These are phyloP conservation scores for Kockovaella imperatae DNA, from an alignment of 768 basidiomycete species.

Conservation along the genomic window DNA sequence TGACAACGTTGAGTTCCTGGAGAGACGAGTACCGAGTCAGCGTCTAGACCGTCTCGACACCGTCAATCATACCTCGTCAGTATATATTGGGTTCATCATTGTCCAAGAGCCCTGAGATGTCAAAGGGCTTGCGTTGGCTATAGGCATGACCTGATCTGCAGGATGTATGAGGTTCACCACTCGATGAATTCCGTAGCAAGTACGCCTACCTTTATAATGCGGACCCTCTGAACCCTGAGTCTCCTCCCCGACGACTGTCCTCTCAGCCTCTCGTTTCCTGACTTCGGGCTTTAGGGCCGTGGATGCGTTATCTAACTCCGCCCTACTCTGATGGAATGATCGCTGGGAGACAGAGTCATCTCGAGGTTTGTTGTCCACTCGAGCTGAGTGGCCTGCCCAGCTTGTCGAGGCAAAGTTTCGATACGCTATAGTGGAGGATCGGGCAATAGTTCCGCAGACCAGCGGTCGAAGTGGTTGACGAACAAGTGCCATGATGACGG, in stretches of 20 bases:
- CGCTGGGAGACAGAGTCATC: slow-evolving; percentile 4
- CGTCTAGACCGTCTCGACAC: neutral
- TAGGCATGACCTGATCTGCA: slow-evolving; percentile 16
- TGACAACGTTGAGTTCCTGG: slow-evolving; percentile 48
- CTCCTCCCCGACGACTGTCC: slow-evolving; percentile 18
- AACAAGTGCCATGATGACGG: no score
- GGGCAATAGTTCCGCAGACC: no score
- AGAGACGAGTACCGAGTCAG: slow-evolving; percentile 3
- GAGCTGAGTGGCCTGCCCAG: no score
- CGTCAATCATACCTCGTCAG: slow-evolving; percentile 40
- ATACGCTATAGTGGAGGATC: no score
- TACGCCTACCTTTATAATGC: slow-evolving; percentile 38
- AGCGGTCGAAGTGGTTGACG: no score
- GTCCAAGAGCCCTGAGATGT: slow-evolving; percentile 58
- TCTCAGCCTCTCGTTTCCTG: slow-evolving; percentile 16
- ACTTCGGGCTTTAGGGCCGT: slow-evolving; percentile 24
- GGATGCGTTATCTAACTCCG: slow-evolving; percentile 11
- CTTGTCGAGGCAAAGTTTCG: no score
- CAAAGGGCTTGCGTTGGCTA: slow-evolving; percentile 17
- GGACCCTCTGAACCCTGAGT: slow-evolving; percentile 35
- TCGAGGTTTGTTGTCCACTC: slow-evolving; percentile 1
- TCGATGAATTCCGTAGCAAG: neutral
- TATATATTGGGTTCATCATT: slow-evolving; percentile 86
- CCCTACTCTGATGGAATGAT: slow-evolving; percentile 7
- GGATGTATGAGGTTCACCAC: slow-evolving; percentile 5